Evolutionary conservation across 768 basidiomycete species (phyloP), one percentile per base, ranked within the genome.

Genomic region (Royoungia palumana): DNA sequence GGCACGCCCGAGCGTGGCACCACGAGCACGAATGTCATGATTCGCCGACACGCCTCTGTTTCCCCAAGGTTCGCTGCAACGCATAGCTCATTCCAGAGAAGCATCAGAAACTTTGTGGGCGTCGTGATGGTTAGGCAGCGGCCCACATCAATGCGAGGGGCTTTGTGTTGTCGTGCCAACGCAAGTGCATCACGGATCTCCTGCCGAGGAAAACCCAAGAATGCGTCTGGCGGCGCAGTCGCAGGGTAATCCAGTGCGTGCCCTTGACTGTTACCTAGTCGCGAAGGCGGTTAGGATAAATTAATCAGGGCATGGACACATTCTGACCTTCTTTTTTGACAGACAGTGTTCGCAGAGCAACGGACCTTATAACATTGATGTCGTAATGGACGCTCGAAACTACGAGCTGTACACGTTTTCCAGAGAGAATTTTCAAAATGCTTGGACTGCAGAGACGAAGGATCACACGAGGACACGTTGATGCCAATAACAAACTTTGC

Each of bases 61-160:
- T 83, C 81, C 27, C 82, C 80, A 8, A 78, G 70, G 52, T 69
- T 77, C 17, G 82, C 78, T 3, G 79, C 71, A 20, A 69, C 62
- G 25, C 72, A 65, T 27, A 89, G 66, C 60, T 89, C 85, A 13
- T 71, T 69, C 88, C 89, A 92, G n/a, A 90, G 70, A 2, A 78
- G 58, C 21, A 75, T 65, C 30, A 91, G 73, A 58, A 91, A 89
- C 50, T 77, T 74, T 8, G 77, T 75, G 4, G 85, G 81, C 5
- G 80, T 67, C 1, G 72, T 70, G 48, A 79, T 66, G 36, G 76
- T 76, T n/a, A 89, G 72, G 56, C 83, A 87, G 22, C 80, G 76
- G 41, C 80, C 75, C 32, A 90, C 72, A 56, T 90, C 84, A 44
- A 92, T 70, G 36, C 68, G 73, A 12, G 85, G 81, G 0, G 79